A percentile compares a stretch with the other conserved stretches of the same genome.
These are phyloP conservation scores for Mollisiaceae sp. DNA, from an alignment of 2,329 filamentous ascomycete genomes.

Conservation along the genomic window DNA sequence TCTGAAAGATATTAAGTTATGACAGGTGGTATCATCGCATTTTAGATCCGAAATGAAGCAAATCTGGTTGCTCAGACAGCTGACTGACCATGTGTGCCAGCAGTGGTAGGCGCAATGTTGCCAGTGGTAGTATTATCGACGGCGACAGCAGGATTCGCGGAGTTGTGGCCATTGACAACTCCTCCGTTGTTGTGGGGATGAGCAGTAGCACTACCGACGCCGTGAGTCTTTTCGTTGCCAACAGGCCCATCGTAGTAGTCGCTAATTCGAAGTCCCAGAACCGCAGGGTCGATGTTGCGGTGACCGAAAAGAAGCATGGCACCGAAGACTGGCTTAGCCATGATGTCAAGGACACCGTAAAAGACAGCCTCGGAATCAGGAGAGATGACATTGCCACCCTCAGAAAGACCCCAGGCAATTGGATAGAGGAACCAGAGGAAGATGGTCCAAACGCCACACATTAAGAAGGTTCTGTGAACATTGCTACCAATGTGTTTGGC, in stretches of 20 bases:
- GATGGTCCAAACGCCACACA: constrained; percentile 62
- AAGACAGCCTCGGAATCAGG: constrained; percentile 70
- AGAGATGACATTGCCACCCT: constrained; percentile 69
- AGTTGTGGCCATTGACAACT: neutral
- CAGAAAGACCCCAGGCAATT: constrained; percentile 65
- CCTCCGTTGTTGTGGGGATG: neutral
- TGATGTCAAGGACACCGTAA: constrained; percentile 69
- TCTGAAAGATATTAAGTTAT: constrained; percentile 2
- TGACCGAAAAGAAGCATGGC: constrained; percentile 64
- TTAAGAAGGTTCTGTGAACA: constrained; percentile 57
- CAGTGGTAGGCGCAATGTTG: neutral
- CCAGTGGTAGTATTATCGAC: neutral
- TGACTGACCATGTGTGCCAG: neutral
- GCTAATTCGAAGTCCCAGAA: constrained; percentile 56
- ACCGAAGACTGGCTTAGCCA: constrained; percentile 69
- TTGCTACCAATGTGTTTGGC: constrained; percentile 59
- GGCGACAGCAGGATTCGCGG: neutral
- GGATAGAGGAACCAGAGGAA: constrained; percentile 70
- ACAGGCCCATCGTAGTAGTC: constrained; percentile 28
- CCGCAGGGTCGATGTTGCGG: constrained; percentile 62
- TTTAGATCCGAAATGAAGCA: neutral
- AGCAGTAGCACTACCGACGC: neutral
- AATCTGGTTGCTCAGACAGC: constrained; percentile 3
- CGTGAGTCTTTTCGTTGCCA: neutral
- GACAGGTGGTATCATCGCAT: constrained; percentile 9